Conservation (phyloP, 2,329 filamentous ascomycete genomes). For the Microsporum audouinii region DNA sequence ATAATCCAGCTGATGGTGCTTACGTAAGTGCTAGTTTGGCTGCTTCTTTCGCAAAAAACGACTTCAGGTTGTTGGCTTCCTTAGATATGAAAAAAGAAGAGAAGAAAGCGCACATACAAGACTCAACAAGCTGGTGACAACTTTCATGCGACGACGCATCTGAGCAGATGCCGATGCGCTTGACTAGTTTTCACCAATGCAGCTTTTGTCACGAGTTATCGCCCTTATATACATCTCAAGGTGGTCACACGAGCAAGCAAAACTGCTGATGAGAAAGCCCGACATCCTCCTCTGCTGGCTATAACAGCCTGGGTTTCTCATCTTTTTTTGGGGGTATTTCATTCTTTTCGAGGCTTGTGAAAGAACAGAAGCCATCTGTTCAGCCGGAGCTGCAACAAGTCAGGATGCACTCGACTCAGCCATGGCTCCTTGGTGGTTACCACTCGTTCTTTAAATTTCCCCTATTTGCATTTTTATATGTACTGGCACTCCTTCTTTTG, state of each 20-base stretch:
- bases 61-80: not conserved
- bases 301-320: not conserved
- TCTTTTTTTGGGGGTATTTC: not conserved
- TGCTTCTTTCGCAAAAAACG: not conserved
- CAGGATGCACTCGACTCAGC: not conserved
- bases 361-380: not conserved
- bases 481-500: not conserved
- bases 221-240: not conserved
- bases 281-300: not conserved
- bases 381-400: not conserved
- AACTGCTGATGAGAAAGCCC: not conserved
- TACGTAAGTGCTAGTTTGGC: not conserved
- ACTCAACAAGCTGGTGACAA: not conserved
- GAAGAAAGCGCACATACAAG: not conserved
- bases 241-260: not conserved
- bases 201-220: not conserved
- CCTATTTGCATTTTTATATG: not conserved
- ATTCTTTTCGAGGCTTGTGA: not conserved
- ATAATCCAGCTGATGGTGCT: not conserved
- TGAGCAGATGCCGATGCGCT: not conserved
- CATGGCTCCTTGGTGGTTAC: not conserved
- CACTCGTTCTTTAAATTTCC: not conserved
- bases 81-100: not conserved
- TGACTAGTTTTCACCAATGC: not conserved
- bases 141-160: not conserved